These are phyloP conservation scores for Coprinopsis cinerea DNA, from an alignment of 768 basidiomycete genomes.

Conservation along the genomic window DNA sequence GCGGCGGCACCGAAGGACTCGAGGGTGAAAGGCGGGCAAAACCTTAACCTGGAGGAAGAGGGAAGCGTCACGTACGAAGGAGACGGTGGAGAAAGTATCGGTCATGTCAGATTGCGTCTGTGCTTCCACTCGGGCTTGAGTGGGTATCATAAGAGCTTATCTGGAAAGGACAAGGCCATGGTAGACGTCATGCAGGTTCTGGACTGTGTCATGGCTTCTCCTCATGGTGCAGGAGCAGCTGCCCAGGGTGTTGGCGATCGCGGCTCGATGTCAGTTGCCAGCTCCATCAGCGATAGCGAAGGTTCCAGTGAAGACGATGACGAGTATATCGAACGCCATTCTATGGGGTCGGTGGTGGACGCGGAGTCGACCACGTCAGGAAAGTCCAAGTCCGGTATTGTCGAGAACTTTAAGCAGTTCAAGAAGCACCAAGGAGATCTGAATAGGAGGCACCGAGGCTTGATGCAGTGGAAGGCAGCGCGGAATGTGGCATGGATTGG, in stretches of 20 bases:
- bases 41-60: constrained; percentile 1
- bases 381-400: constrained; percentile 17
- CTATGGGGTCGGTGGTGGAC: neutral
- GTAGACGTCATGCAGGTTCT: constrained; percentile 38
- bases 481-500: constrained; percentile 54
- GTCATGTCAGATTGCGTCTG: constrained; percentile 30
- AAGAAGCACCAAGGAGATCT: constrained; percentile 37
- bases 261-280: constrained; percentile 16
- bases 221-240: constrained; percentile 24
- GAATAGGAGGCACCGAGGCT: constrained; percentile 50
- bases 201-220: too few relatives aligned
- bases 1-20: constrained; percentile 17
- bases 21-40: constrained; percentile 6
- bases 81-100: constrained; percentile 20
- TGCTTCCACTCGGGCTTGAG: constrained; percentile 37
- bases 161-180: constrained; percentile 29
- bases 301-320: neutral
- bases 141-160: constrained; percentile 33
- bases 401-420: constrained; percentile 35
- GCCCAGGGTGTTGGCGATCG: constrained; percentile 13
- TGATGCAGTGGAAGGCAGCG: constrained; percentile 56
- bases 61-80: neutral
- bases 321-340: neutral
- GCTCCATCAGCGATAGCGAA: neutral
- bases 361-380: too few relatives aligned